Percentiles rank a stretch among this genome's conserved stretches.
Conservation (phyloP, 306 rosid species). For the Malus asiatica region DNA sequence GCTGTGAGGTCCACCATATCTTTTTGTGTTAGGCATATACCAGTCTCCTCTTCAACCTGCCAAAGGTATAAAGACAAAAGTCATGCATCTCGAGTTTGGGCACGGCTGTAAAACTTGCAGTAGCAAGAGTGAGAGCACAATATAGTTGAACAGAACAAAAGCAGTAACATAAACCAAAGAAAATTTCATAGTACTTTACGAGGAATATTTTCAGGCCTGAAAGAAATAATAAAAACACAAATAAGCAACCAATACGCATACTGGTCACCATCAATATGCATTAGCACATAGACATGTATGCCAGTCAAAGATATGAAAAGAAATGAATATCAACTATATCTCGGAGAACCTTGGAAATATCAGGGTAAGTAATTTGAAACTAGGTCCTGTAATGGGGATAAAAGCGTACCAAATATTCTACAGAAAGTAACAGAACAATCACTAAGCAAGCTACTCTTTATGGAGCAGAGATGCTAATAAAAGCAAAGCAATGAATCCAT, state of each 20-base stretch:
- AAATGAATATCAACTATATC: too few relatives aligned
- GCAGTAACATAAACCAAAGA: not conserved
- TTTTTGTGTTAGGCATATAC: conserved; percentile 56
- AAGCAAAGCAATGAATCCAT: too few relatives aligned
- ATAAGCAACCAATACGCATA: not conserved
- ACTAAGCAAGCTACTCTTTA: too few relatives aligned
- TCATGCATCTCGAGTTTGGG: not conserved
- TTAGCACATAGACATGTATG: not conserved
- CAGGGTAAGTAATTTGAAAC: too few relatives aligned
- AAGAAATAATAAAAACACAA: not conserved
- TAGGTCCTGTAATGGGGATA: too few relatives aligned
- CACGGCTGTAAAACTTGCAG: not conserved
- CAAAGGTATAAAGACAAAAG: conserved; percentile 4
- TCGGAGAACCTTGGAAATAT: too few relatives aligned
- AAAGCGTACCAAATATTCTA: too few relatives aligned
- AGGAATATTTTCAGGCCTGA: not conserved
- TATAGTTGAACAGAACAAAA: not conserved
- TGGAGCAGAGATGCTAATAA: too few relatives aligned
- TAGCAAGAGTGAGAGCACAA: too few relatives aligned
- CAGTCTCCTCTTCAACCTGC: conserved; percentile 92
- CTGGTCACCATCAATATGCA: not conserved
- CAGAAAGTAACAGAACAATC: too few relatives aligned
- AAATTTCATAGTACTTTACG: not conserved
- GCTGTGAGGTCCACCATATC: conserved; percentile 84
- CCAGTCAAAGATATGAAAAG: too few relatives aligned